These are phyloP conservation scores for Ascochyta clinopodiicola DNA, from an alignment of 2,329 filamentous ascomycete species.

Conservation along the genomic window DNA sequence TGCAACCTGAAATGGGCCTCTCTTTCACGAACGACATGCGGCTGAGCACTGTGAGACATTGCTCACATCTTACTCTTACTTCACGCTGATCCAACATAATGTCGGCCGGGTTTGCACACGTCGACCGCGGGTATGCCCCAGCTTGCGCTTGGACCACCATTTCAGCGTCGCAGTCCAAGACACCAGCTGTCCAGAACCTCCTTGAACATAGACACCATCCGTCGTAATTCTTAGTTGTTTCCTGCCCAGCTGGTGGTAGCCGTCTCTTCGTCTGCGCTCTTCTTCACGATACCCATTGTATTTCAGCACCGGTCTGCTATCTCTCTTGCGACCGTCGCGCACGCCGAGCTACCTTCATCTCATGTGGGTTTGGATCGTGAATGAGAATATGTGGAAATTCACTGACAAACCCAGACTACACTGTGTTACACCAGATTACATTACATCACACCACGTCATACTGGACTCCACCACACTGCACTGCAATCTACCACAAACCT, in stretches of 20 bases:
- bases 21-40: neutral
- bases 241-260: conserved; percentile 31
- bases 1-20: neutral
- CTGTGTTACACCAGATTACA: too few species aligned
- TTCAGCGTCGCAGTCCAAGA: conserved; percentile 33
- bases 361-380: neutral
- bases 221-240: conserved; percentile 20
- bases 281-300: conserved; percentile 38
- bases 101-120: neutral
- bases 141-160: conserved; percentile 40
- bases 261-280: conserved; percentile 23
- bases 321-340: conserved; percentile 21
- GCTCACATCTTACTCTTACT: neutral
- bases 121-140: conserved; percentile 13
- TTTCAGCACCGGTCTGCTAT: conserved; percentile 9
- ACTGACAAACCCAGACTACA: conserved; percentile 1
- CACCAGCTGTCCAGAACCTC: conserved; percentile 47
- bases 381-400: neutral
- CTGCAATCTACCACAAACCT: too few species aligned
- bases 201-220: conserved; percentile 4
- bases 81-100: neutral
- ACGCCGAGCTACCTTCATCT: conserved; percentile 22
- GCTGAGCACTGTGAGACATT: neutral
- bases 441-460: too few species aligned
- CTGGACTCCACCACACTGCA: too few species aligned